Conservation (phyloP, 225 moss, liverwort and hornwort species). For the Physcomitrium patens region DNA sequence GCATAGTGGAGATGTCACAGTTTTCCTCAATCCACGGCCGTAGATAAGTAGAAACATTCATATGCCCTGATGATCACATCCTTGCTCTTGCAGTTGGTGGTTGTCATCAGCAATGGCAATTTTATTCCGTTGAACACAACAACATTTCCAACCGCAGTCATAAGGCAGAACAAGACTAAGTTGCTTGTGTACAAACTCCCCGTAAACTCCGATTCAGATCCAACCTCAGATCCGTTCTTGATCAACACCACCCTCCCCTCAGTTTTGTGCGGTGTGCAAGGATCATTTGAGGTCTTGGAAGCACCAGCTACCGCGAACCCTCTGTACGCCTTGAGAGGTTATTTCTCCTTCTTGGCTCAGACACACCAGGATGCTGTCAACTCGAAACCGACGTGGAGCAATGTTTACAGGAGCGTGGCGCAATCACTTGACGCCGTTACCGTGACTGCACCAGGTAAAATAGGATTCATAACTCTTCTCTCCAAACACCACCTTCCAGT, state of each 20-base stretch:
- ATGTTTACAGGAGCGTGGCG: neutral
- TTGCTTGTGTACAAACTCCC: constrained; percentile 32
- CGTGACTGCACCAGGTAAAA: constrained; percentile 13
- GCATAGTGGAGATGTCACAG: too few relatives aligned
- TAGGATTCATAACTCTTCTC: too few relatives aligned
- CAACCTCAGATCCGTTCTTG: constrained; percentile 2
- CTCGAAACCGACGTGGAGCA: constrained; percentile 2
- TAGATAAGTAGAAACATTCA: too few relatives aligned
- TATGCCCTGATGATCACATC: too few relatives aligned
- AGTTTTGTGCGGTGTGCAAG: constrained; percentile 17
- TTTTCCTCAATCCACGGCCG: too few relatives aligned
- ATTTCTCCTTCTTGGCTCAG: constrained; percentile 26
- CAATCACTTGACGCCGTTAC: neutral
- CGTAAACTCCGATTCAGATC: neutral
- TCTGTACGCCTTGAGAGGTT: constrained; percentile 25
- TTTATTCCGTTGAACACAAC: constrained; percentile 24
- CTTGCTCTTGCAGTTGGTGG: constrained; percentile 6
- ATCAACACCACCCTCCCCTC: neutral
- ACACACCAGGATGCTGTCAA: constrained; percentile 13
- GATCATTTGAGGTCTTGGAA: constrained; percentile 28
- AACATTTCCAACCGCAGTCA: constrained; percentile 15
- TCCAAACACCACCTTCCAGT: too few relatives aligned
- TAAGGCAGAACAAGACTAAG: neutral
- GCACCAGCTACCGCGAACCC: constrained; percentile 22
- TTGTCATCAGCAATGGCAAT: constrained; percentile 27